A percentile compares a stretch with the other conserved stretches of the same genome.
Evolutionary conservation across 176 grass and related monocot species (phyloP).

Genomic region (Raddia guianensis): DNA sequence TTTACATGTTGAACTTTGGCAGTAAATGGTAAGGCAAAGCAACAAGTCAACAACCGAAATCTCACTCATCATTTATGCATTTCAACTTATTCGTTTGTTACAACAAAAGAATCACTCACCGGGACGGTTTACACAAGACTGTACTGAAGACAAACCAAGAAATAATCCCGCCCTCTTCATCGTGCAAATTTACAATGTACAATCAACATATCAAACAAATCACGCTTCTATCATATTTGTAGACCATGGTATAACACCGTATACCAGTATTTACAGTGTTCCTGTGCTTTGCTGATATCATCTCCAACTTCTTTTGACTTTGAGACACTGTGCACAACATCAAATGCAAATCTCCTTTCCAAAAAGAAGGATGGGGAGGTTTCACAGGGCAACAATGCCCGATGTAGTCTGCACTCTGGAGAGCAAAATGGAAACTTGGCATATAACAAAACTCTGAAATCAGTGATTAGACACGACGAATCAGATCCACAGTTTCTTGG

Average conservation of each 20-base stretch:
- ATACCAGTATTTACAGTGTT: slow-evolving; percentile 26
- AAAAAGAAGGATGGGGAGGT: not conserved
- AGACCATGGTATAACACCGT: not conserved
- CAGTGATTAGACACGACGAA: slow-evolving; percentile 24
- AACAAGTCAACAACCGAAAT: not conserved
- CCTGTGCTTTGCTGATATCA: slow-evolving; percentile 16
- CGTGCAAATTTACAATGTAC: slow-evolving; percentile 2
- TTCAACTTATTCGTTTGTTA: slow-evolving; percentile 23
- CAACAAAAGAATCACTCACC: slow-evolving; percentile 34
- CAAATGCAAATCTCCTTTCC: slow-evolving; percentile 23
- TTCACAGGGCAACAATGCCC: not conserved
- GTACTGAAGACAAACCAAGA: not conserved
- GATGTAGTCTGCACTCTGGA: slow-evolving; percentile 9
- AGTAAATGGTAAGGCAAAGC: not conserved
- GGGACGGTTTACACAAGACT: not conserved
- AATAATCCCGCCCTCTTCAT: not conserved
- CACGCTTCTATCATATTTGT: not conserved
- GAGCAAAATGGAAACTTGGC: not conserved
- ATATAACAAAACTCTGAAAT: slow-evolving; percentile 24
- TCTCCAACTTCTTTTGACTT: slow-evolving; percentile 8
- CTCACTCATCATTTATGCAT: not conserved
- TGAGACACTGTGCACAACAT: slow-evolving; percentile 43
- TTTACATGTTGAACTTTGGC: not conserved
- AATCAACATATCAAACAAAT: slow-evolving; percentile 25
- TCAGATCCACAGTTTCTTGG: slow-evolving; percentile 14